phyloP scores from a whole-genome alignment of 2,329 filamentous ascomycete genomes.

The Parasarocladium wereldwijsianum region DNA sequence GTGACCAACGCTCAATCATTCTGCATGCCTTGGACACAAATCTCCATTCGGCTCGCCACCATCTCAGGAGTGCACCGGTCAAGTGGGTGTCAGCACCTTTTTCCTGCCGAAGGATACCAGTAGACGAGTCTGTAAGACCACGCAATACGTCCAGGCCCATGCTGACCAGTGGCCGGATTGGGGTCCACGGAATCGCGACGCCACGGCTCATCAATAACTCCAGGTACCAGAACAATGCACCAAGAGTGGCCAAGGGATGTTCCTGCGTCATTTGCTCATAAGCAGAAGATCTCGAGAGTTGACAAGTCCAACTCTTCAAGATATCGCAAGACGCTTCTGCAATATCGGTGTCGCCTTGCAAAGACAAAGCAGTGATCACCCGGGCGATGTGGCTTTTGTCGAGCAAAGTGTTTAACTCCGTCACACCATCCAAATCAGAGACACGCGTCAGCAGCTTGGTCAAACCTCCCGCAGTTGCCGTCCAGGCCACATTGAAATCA shows the following conservation, averaged over 20 bases:
- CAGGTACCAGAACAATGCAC: conserved; percentile 27
- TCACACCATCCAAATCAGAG: conserved; percentile 55
- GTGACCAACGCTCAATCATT: conserved; percentile 73
- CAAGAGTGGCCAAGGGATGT: conserved; percentile 24
- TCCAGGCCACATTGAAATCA: conserved; percentile 66
- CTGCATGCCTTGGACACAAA: conserved; percentile 68
- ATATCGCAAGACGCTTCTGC: conserved; percentile 70
- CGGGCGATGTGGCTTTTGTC: conserved; percentile 52
- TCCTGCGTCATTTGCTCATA: conserved; percentile 23
- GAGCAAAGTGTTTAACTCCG: conserved; percentile 56
- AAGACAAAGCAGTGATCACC: conserved; percentile 62
- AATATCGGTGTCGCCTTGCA: conserved; percentile 66
- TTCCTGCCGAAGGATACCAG: conserved; percentile 46
- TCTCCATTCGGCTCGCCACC: conserved; percentile 79
- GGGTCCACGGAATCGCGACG: conserved; percentile 27
- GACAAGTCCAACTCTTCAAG: conserved; percentile 66
- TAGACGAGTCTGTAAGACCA: conserved; percentile 39
- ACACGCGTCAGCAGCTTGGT: conserved; percentile 64
- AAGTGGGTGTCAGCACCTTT: conserved; percentile 27
- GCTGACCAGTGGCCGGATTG: conserved; percentile 40
- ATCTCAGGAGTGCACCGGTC: conserved; percentile 38
- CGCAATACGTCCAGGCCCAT: conserved; percentile 42
- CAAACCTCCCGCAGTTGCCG: conserved; percentile 40
- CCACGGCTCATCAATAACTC: conserved; percentile 16
- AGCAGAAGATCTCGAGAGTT: conserved; percentile 32